Base-by-base conservation (phyloP, 805 yeast species). In the Wilhelminamyces savonicus region DNA sequence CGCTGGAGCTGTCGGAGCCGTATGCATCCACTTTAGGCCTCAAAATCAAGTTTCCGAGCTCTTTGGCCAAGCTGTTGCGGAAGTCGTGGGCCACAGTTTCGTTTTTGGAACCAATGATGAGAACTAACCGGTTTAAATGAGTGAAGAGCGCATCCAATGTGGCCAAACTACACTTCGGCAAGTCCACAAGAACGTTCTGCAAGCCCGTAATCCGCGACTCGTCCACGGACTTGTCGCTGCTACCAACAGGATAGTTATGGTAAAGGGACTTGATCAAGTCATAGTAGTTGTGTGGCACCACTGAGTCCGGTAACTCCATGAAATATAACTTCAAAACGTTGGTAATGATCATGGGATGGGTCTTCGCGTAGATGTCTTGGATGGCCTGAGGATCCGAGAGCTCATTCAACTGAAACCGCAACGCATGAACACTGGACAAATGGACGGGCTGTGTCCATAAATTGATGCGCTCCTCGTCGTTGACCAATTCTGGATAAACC, bases 81-180 rank as follows among this genome's bases (percentile, higher is more conserved):
- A 62, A 62, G 0, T 53, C 48, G 0, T 63, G 27, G 5, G 64
- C 55, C 36, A 56, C 40, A 9, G 41, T 60, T 30, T 37, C 49
- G 42, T 45, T 58, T 50, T 48, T 71, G 40, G 50, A 64, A 48
- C 69, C 73, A 55, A 50, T 66, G 46, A 49, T 62, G 31, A 51
- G 56, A 17, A 79, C 70, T 33, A 85, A 56, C 27, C 94, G 65
- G 30, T 70, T 68, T 50, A 85, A 71, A 53, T 85, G 95, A 2
- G 86, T 76, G 22, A 79, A 69, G n/a, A 85, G 54, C 2, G 88
- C 87, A 50, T 82, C 88, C 31, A 85, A 65, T 0, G 94, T 82
- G 2, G 94, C 90, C 24, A 84, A 62, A 44, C 80, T 82, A 26
- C 81, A 68, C 29, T 78, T 74, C 13, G 86, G 77, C 31, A 85